A percentile compares a stretch with the other conserved stretches of the same genome.
phyloP scores from a whole-genome alignment of 352 stramenopile genomes.

The Pythium monospermum region DNA sequence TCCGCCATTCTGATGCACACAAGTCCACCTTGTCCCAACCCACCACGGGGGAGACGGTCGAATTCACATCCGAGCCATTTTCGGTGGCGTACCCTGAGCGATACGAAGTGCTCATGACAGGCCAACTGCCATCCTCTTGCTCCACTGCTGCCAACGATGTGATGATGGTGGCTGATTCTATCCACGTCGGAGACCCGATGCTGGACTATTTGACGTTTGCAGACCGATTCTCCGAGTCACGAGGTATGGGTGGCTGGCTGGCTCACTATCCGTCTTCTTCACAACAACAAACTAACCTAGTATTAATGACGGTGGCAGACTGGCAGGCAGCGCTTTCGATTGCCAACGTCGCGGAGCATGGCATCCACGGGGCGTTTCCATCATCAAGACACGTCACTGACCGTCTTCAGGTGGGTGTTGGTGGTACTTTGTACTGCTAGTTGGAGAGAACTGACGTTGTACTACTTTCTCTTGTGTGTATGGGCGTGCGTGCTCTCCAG shows the following conservation, averaged over 20 bases:
- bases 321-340: conserved; percentile 14
- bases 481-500: too few relatives aligned
- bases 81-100: conserved; percentile 19
- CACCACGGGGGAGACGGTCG: not conserved
- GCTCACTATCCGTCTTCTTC: too few relatives aligned
- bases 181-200: conserved; percentile 41
- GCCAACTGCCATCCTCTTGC: not conserved
- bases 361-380: conserved; percentile 21
- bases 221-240: conserved; percentile 50
- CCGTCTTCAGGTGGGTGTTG: not conserved
- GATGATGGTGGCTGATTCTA: conserved; percentile 12
- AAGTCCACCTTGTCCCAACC: not conserved
- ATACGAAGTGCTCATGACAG: conserved; percentile 9
- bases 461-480: too few relatives aligned
- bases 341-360: conserved; percentile 22
- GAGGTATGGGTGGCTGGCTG: conserved; percentile 26
- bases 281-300: too few relatives aligned
- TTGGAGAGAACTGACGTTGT: too few relatives aligned
- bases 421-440: too few relatives aligned
- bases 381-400: conserved; percentile 10
- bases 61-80: conserved; percentile 12
- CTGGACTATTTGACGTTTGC: conserved; percentile 49
- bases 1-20: conserved; percentile 27
- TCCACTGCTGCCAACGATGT: not conserved
- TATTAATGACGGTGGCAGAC: conserved; percentile 8